phyloP scores from a whole-genome alignment of 2,329 filamentous ascomycete genomes.

The Exophiala bonariae region DNA sequence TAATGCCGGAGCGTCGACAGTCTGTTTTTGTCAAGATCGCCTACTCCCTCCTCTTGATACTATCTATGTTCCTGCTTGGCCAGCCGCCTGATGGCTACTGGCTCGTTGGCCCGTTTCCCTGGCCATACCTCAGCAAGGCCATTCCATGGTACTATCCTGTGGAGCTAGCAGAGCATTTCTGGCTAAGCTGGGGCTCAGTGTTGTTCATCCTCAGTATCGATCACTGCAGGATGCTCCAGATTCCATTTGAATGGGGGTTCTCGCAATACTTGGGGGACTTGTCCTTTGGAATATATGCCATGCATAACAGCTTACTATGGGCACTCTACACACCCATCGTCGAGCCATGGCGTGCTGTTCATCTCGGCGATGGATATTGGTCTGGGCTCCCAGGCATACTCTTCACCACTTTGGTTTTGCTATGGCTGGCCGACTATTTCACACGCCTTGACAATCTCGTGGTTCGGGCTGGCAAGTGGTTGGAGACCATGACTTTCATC shows the following conservation, averaged over 20 bases:
- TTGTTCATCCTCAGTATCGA: conserved; percentile 44
- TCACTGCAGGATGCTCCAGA: conserved; percentile 42
- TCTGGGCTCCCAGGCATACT: conserved; percentile 14
- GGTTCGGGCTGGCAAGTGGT: conserved; percentile 11
- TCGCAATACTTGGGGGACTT: conserved; percentile 49
- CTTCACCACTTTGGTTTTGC: conserved; percentile 12
- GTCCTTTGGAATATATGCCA: conserved; percentile 48
- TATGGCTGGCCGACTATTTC: conserved; percentile 22
- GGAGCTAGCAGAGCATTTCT: conserved; percentile 32
- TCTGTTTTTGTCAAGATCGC: conserved; percentile 2
- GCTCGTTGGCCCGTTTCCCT: conserved; percentile 2
- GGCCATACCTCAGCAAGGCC: conserved; percentile 4
- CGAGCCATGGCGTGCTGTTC: conserved; percentile 8
- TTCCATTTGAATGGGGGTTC: conserved; percentile 41
- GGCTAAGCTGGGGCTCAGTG: conserved; percentile 41
- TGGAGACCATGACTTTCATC: conserved; percentile 15
- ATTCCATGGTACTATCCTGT: conserved; percentile 14
- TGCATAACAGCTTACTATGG: conserved; percentile 33
- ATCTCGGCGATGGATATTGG: conserved; percentile 20
- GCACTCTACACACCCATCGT: conserved; percentile 10
- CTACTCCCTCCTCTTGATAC: conserved; percentile 5
- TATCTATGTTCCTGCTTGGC: conserved; percentile 12
- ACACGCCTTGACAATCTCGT: conserved; percentile 17
- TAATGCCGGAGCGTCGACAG: background rate
- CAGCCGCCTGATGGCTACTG: conserved; percentile 7